Percentiles rank a stretch among this genome's conserved stretches.
phyloP scores from a whole-genome alignment of 1,139 yeast species.

The Arxiozyma slooffiae region DNA sequence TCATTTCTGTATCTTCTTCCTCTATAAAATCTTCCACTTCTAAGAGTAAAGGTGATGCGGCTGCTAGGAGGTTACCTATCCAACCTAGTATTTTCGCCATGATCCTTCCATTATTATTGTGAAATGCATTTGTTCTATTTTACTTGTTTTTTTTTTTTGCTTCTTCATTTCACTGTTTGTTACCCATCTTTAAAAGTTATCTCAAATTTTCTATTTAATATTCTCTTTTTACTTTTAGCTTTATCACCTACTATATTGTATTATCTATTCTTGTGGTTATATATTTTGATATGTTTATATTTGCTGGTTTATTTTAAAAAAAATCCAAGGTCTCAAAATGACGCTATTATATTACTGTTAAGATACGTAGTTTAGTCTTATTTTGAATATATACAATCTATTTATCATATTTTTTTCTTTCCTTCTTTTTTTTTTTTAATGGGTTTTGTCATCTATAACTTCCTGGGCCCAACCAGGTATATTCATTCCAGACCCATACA shows the following conservation, averaged over 20 bases:
- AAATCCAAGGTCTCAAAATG: background rate
- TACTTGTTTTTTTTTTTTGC: background rate
- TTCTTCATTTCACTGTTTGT: background rate
- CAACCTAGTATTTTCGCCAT: constrained; percentile 13
- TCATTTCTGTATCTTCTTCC: background rate
- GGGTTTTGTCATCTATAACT: constrained; percentile 24
- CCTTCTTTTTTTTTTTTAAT: constrained; percentile 10
- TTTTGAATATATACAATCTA: background rate
- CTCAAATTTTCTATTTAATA: background rate
- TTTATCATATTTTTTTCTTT: too few species aligned
- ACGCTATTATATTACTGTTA: background rate
- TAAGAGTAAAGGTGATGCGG: constrained; percentile 16
- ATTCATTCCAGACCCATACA: constrained; percentile 56
- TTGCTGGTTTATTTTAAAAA: background rate
- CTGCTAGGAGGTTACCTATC: constrained; percentile 4
- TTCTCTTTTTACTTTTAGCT: background rate
- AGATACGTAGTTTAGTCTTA: too few species aligned
- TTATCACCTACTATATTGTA: background rate
- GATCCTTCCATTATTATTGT: constrained; percentile 13
- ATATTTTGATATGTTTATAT: background rate
- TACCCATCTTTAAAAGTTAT: background rate
- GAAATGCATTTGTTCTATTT: background rate
- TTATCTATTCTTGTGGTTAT: background rate
- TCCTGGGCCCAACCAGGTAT: constrained; percentile 51
- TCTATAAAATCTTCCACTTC: constrained; percentile 3